These are phyloP conservation scores for Flaveria floridana DNA, from an alignment of 140 eudicot species.

Conservation along the genomic window DNA sequence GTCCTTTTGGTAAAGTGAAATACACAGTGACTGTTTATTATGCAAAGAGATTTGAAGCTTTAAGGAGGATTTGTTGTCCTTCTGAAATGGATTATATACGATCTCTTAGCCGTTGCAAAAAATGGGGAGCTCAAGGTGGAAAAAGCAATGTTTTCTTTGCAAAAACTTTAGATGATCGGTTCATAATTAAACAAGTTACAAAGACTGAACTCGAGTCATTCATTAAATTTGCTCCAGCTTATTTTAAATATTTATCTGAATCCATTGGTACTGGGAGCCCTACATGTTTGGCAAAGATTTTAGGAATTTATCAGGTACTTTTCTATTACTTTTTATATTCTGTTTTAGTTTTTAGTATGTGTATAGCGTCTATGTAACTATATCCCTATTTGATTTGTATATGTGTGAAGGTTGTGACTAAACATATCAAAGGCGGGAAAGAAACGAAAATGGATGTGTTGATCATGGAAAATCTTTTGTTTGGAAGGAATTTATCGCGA, in stretches of 20 bases:
- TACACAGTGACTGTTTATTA: slow-evolving; percentile 77
- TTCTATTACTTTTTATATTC: background rate
- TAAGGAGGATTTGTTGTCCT: slow-evolving; percentile 90
- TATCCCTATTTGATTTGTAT: slow-evolving; percentile 6
- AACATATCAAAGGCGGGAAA: slow-evolving; percentile 84
- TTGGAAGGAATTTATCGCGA: slow-evolving; percentile 70
- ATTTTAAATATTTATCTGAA: slow-evolving; percentile 83
- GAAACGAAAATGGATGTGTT: slow-evolving; percentile 90
- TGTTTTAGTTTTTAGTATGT: background rate
- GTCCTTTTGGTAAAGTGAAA: slow-evolving; percentile 74
- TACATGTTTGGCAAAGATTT: slow-evolving; percentile 88
- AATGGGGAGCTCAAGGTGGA: slow-evolving; percentile 99
- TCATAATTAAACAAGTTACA: slow-evolving; percentile 94
- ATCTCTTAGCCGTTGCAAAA: slow-evolving; percentile 91
- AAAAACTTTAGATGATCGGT: slow-evolving; percentile 90
- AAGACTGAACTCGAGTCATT: slow-evolving; percentile 98
- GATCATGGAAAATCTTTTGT: slow-evolving; percentile 95
- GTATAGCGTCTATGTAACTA: background rate
- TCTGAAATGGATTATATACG: slow-evolving; percentile 76
- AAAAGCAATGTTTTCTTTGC: slow-evolving; percentile 95
- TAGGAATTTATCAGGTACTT: slow-evolving; percentile 97
- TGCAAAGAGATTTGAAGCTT: slow-evolving; percentile 77
- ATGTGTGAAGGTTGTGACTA: slow-evolving; percentile 61
- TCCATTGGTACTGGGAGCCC: slow-evolving; percentile 81
- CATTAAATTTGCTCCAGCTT: slow-evolving; percentile 81